phyloP scores from a whole-genome alignment of 805 yeast species.

The Suhomyces vadensis region DNA sequence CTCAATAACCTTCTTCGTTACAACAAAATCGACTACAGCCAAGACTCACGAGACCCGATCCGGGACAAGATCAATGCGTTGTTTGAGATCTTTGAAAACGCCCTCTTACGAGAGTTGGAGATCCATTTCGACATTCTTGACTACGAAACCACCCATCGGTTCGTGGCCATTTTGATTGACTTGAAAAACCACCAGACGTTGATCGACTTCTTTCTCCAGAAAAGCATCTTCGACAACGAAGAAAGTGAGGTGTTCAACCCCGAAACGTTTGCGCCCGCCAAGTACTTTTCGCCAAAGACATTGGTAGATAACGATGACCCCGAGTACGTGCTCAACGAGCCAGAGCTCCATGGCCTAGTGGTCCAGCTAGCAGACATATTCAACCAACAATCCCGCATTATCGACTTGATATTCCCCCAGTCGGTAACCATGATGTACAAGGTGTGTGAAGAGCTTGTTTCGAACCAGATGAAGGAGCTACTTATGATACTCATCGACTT shows the following conservation, averaged over 20 bases:
- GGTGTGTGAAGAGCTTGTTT: slow-evolving; percentile 47
- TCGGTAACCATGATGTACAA: slow-evolving; percentile 48
- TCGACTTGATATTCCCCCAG: slow-evolving; percentile 47
- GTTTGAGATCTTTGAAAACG: slow-evolving; percentile 69
- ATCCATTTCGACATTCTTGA: slow-evolving; percentile 51
- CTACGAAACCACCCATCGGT: slow-evolving; percentile 36
- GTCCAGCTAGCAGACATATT: slow-evolving; percentile 34
- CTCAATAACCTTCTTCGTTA: slow-evolving; percentile 42
- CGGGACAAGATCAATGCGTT: slow-evolving; percentile 52
- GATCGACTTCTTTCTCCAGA: slow-evolving; percentile 46
- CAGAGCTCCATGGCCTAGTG: slow-evolving; percentile 25
- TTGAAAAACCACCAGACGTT: slow-evolving; percentile 44
- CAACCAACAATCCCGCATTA: slow-evolving; percentile 37
- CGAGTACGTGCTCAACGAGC: slow-evolving; percentile 13
- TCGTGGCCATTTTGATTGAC: slow-evolving; percentile 36
- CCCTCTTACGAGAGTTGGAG: slow-evolving; percentile 69
- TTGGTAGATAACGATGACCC: slow-evolving; percentile 10
- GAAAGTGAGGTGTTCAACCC: slow-evolving; percentile 29
- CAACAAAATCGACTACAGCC: slow-evolving; percentile 35
- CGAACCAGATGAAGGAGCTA: slow-evolving; percentile 40
- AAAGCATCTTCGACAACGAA: slow-evolving; percentile 41
- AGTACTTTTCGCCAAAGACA: slow-evolving; percentile 19
- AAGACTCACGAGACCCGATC: slow-evolving; percentile 27
- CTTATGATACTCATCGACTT: slow-evolving; percentile 27
- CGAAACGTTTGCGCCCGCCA: slow-evolving; percentile 25